Percentiles rank a stretch among this genome's conserved stretches.
phyloP scores from a whole-genome alignment of 2,329 filamentous ascomycete genomes.

The Xylariaceae sp. region DNA sequence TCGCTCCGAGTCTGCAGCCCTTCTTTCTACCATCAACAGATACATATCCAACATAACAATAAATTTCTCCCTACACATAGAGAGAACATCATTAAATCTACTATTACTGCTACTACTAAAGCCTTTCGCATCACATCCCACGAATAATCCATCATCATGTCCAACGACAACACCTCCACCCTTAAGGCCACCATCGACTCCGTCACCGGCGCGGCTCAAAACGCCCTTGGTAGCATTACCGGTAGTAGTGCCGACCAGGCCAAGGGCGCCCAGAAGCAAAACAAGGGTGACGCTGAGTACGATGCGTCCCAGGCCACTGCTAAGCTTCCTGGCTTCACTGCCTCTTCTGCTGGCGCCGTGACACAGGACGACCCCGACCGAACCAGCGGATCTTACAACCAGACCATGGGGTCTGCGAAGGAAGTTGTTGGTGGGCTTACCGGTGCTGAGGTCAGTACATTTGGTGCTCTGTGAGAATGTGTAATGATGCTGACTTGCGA shows the following conservation, averaged over 20 bases:
- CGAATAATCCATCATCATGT: conserved; percentile 32
- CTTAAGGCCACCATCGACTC: conserved; percentile 73
- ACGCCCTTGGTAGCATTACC: conserved; percentile 65
- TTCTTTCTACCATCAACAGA: too few relatives aligned
- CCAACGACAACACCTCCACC: conserved; percentile 59
- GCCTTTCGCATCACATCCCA: conserved; percentile 5
- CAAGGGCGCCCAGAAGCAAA: conserved; percentile 61
- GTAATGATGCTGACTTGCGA: not conserved
- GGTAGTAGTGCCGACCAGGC: conserved; percentile 63
- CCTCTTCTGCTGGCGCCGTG: conserved; percentile 65
- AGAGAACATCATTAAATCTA: not conserved
- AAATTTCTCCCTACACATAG: too few relatives aligned
- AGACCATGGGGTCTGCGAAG: conserved; percentile 83
- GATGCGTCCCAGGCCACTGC: conserved; percentile 70
- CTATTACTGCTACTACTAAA: not conserved
- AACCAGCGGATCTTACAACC: conserved; percentile 72
- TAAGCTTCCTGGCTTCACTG: conserved; percentile 68
- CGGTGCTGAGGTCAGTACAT: conserved; percentile 59
- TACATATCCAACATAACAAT: too few relatives aligned
- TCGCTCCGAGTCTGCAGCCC: too few relatives aligned
- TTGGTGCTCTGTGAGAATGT: too few relatives aligned
- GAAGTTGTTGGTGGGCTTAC: conserved; percentile 72
- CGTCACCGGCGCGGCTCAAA: conserved; percentile 69
- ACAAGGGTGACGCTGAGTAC: conserved; percentile 62
- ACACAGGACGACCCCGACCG: conserved; percentile 71